Conservation (phyloP, 768 basidiomycete genomes). For the Glaciozyma martinii region DNA sequence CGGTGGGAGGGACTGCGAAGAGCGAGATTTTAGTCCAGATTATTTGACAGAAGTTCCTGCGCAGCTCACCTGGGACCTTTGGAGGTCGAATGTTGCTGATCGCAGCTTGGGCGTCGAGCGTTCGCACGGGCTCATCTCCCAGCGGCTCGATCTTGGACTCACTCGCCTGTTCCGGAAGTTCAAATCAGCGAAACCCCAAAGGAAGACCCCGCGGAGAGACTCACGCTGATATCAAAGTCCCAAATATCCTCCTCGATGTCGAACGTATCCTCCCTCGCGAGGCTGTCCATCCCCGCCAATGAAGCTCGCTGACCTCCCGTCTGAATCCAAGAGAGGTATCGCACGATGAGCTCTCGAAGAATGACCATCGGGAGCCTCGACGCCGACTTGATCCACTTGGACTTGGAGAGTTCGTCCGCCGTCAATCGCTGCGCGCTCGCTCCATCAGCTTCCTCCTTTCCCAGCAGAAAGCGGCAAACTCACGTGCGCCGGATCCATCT, state of each 20-base stretch:
- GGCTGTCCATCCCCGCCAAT: constrained; percentile 48
- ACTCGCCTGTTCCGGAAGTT: neutral
- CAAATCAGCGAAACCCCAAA: neutral
- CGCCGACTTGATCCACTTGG: constrained; percentile 76
- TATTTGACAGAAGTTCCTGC: constrained; percentile 54
- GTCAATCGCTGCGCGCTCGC: constrained; percentile 58
- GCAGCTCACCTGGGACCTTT: constrained; percentile 34
- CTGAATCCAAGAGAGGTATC: constrained; percentile 63
- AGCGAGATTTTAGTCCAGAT: constrained; percentile 28
- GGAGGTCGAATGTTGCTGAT: constrained; percentile 14
- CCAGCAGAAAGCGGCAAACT: constrained; percentile 30
- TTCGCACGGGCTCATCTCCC: constrained; percentile 35
- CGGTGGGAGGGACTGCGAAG: neutral
- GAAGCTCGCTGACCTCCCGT: constrained; percentile 65
- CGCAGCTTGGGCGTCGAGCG: constrained; percentile 23
- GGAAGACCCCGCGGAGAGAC: neutral
- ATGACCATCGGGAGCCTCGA: constrained; percentile 58
- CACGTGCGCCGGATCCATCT: constrained; percentile 71
- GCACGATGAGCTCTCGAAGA: constrained; percentile 69
- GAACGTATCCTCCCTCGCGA: constrained; percentile 21
- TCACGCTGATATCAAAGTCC: constrained; percentile 26
- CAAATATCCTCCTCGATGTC: constrained; percentile 29
- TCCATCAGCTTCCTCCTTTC: neutral
- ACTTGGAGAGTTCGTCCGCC: constrained; percentile 75
- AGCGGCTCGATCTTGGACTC: constrained; percentile 29